These are phyloP conservation scores for Rhizophagus sp. DNA, from an alignment of 192 early-diverging fungal genomes.

Conservation along the genomic window DNA sequence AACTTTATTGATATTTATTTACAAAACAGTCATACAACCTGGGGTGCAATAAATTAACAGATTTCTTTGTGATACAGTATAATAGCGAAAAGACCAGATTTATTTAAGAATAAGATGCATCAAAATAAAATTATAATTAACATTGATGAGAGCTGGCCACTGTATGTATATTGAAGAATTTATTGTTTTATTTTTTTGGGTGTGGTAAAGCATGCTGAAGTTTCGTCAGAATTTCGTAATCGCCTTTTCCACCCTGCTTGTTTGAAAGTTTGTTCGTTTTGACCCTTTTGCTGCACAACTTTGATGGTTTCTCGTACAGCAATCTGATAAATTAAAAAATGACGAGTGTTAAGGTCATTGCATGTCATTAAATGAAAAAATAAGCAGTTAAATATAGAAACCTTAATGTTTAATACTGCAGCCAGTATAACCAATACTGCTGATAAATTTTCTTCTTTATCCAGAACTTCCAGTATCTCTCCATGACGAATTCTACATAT, in stretches of 20 bases:
- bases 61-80: too few relatives aligned
- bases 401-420: slow-evolving; percentile 20
- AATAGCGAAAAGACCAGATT: too few relatives aligned
- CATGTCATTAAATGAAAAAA: not conserved
- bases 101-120: too few relatives aligned
- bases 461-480: slow-evolving; percentile 10
- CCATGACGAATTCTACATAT: not conserved
- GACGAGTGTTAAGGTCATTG: not conserved
- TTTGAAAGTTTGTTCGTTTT: not conserved
- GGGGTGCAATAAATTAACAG: too few relatives aligned
- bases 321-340: slow-evolving; percentile 17
- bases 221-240: slow-evolving; percentile 1
- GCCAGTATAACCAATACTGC: slow-evolving; percentile 8
- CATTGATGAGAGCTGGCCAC: too few relatives aligned
- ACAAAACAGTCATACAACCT: too few relatives aligned
- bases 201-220: not conserved
- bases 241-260: not conserved
- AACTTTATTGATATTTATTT: too few relatives aligned
- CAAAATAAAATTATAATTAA: too few relatives aligned
- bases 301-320: not conserved
- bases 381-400: slow-evolving; percentile 4
- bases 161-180: too few relatives aligned
- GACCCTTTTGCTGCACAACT: not conserved
- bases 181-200: not conserved
- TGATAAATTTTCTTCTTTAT: slow-evolving; percentile 23